Evolutionary conservation across 2,329 filamentous ascomycete genomes (phyloP).

Genomic region (Ceratocystis colombiana): DNA sequence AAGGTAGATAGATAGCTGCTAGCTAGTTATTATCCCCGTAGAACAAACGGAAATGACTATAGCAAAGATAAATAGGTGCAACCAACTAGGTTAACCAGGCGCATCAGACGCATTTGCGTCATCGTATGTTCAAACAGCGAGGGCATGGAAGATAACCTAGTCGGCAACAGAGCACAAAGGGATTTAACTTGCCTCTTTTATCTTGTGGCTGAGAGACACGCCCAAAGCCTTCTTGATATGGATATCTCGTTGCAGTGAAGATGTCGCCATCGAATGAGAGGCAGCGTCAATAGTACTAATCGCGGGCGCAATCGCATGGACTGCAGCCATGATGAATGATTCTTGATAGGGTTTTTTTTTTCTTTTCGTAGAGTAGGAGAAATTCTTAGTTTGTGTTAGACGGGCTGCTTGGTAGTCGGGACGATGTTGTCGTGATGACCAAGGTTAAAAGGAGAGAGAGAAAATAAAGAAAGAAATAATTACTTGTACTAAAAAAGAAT

Average conservation of each 20-base stretch:
- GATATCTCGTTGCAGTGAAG: slow-evolving; percentile 8
- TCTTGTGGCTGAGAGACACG: slow-evolving; percentile 14
- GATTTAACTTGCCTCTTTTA: slow-evolving; percentile 13
- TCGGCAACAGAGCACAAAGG: slow-evolving; percentile 18
- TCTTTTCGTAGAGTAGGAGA: not conserved
- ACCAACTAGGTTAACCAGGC: not conserved
- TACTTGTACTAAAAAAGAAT: not conserved
- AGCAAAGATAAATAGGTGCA: not conserved
- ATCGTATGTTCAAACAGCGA: not conserved
- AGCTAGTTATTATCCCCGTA: not conserved
- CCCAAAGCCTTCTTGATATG: slow-evolving; percentile 18
- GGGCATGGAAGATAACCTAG: not conserved
- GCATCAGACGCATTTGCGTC: not conserved
- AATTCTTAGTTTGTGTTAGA: not conserved
- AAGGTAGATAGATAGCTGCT: not conserved
- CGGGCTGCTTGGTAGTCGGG: not conserved
- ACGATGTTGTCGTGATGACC: not conserved
- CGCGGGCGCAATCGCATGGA: slow-evolving; percentile 7
- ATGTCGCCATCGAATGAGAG: not conserved
- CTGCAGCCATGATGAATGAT: slow-evolving; percentile 8
- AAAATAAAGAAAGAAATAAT: not conserved
- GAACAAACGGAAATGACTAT: not conserved
- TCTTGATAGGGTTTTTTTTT: not conserved
- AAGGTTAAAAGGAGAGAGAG: not conserved
- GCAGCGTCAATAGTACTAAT: not conserved